Conservation (phyloP, 2,329 filamentous ascomycete genomes). For the Ophiostoma perfectum region DNA sequence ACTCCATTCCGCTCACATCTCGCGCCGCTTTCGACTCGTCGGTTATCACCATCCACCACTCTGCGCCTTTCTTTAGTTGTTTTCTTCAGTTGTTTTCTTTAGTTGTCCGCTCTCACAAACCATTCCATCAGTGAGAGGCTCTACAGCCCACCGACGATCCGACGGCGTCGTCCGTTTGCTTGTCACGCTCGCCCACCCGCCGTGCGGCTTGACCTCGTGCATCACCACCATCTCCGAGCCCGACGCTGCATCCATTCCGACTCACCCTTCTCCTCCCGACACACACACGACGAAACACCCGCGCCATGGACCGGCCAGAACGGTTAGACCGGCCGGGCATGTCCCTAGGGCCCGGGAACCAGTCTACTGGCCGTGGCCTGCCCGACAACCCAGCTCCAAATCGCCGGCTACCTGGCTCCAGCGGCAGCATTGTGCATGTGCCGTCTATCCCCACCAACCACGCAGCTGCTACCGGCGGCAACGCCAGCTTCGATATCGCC, state of each 20-base stretch:
- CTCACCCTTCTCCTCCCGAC: background rate
- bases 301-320: slow-evolving; percentile 25
- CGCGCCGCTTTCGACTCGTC: background rate
- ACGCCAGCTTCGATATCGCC: slow-evolving; percentile 24
- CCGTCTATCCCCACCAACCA: slow-evolving; percentile 27
- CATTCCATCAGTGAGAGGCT: background rate
- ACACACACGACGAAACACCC: background rate
- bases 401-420: slow-evolving; percentile 32
- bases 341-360: slow-evolving; percentile 22
- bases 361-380: slow-evolving; percentile 29
- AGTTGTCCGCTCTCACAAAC: too few relatives aligned
- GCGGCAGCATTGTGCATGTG: slow-evolving; percentile 27
- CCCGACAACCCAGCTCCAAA: slow-evolving; percentile 37
- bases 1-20: background rate
- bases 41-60: too few relatives aligned
- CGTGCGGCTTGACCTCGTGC: background rate
- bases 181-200: background rate
- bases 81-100: too few relatives aligned
- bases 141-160: slow-evolving; percentile 9
- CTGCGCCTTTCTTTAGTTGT: too few relatives aligned
- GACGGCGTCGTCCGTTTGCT: slow-evolving; percentile 13
- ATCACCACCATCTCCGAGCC: background rate
- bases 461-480: background rate
- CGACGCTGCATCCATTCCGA: background rate
- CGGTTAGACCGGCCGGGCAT: slow-evolving; percentile 24